Conservation (phyloP, 345 rosid genomes). For the Iberis pinnata region DNA sequence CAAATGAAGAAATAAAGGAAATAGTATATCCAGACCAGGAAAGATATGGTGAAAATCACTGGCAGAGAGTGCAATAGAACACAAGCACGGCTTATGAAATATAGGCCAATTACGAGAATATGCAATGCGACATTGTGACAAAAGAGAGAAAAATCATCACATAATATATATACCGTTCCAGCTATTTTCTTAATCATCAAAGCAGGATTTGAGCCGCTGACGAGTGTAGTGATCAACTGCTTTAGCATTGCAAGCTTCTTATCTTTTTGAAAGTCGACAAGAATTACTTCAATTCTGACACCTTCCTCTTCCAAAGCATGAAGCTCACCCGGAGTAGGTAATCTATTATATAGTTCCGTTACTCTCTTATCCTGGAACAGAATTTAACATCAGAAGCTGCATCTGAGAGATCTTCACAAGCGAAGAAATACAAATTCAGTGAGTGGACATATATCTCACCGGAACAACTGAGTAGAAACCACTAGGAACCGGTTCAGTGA, state of each 20-base stretch:
- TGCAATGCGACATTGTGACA: neutral
- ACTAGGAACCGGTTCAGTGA: slow-evolving; percentile 68
- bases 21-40: neutral
- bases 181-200: slow-evolving; percentile 89
- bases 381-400: slow-evolving; percentile 9
- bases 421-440: neutral
- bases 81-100: neutral
- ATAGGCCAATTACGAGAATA: neutral
- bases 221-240: slow-evolving; percentile 66
- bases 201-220: slow-evolving; percentile 77
- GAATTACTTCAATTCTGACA: slow-evolving; percentile 64
- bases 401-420: neutral
- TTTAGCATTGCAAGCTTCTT: slow-evolving; percentile 87
- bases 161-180: slow-evolving; percentile 64
- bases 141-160: slow-evolving; percentile 12
- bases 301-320: slow-evolving; percentile 72
- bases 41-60: neutral
- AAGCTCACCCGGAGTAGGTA: slow-evolving; percentile 85
- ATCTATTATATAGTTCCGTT: slow-evolving; percentile 53
- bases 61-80: slow-evolving; percentile 7
- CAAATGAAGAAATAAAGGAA: neutral
- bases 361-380: slow-evolving; percentile 78
- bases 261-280: slow-evolving; percentile 82
- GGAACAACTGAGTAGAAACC: slow-evolving; percentile 86
- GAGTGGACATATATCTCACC: slow-evolving; percentile 30